phyloP scores from a whole-genome alignment of 345 rosid species.

The Aquilaria malaccensis region DNA sequence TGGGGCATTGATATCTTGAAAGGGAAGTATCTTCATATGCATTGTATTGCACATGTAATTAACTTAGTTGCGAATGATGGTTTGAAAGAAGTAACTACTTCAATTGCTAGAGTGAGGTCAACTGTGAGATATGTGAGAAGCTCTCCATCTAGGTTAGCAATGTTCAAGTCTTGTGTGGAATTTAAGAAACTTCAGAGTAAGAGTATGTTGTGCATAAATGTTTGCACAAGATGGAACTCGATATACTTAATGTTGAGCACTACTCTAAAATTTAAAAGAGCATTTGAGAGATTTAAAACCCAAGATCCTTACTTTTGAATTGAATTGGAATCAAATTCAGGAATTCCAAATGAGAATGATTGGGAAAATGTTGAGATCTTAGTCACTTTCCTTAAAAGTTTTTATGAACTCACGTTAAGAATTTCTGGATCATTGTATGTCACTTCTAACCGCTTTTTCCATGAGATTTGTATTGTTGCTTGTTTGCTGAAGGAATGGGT shows the following conservation, averaged over 20 bases:
- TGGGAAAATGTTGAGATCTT: no score
- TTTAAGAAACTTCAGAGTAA: background rate
- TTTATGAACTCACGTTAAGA: background rate
- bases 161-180: background rate
- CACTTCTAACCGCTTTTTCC: background rate
- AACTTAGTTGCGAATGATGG: background rate
- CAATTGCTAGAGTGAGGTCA: background rate
- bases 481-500: background rate
- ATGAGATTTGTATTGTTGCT: background rate
- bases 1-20: background rate
- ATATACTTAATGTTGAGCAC: background rate
- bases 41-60: no score
- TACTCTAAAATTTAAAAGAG: background rate
- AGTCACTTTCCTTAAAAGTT: no score
- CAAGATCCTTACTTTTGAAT: background rate
- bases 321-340: background rate
- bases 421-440: no score
- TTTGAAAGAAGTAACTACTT: background rate
- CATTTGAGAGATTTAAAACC: background rate
- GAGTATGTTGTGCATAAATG: background rate
- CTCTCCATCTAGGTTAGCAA: background rate
- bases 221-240: background rate
- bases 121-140: background rate
- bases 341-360: no score
- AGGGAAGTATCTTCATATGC: background rate